These are phyloP conservation scores for Cladosporium sp. DNA, from an alignment of 2,329 filamentous ascomycete genomes.

Conservation along the genomic window DNA sequence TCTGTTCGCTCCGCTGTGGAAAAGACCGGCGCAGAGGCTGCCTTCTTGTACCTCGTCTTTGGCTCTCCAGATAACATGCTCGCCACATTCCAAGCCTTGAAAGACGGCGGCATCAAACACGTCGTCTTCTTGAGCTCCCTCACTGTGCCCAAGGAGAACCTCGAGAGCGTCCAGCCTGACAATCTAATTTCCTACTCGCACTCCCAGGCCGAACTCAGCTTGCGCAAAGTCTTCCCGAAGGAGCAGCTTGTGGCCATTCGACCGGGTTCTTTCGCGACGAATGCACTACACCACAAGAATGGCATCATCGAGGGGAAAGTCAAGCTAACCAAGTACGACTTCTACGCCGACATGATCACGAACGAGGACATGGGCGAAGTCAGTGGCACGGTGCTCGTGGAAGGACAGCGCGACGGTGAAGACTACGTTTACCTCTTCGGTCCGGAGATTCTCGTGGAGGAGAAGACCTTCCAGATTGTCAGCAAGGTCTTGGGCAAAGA, in stretches of 20 bases:
- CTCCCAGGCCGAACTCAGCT: conserved; percentile 46
- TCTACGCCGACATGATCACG: conserved; percentile 43
- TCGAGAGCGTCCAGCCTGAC: conserved; percentile 29
- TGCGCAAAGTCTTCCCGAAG: conserved; percentile 44
- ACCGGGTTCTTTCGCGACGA: conserved; percentile 49
- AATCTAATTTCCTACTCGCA: conserved; percentile 45
- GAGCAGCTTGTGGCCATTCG: conserved; percentile 44
- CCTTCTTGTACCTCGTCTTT: conserved; percentile 50
- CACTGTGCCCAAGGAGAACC: conserved; percentile 29
- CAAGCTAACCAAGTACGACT: conserved; percentile 34
- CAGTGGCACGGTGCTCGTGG: conserved; percentile 41
- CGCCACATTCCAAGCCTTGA: conserved; percentile 45
- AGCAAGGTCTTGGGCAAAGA: conserved; percentile 36
- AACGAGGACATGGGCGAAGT: conserved; percentile 50
- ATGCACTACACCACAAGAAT: conserved; percentile 32
- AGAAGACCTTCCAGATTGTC: conserved; percentile 35
- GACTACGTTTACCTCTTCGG: conserved; percentile 41
- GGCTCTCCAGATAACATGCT: conserved; percentile 43
- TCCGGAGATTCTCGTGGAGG: conserved; percentile 36
- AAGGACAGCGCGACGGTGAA: conserved; percentile 33
- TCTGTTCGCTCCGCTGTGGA: conserved; percentile 45
- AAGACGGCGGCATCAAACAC: conserved; percentile 46
- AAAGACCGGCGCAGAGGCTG: conserved; percentile 45
- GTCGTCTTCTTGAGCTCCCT: conserved; percentile 51
- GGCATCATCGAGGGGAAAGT: conserved; percentile 37